Base-by-base conservation (phyloP, 164 flowering plant species). In the Nelumbo lutea region DNA sequence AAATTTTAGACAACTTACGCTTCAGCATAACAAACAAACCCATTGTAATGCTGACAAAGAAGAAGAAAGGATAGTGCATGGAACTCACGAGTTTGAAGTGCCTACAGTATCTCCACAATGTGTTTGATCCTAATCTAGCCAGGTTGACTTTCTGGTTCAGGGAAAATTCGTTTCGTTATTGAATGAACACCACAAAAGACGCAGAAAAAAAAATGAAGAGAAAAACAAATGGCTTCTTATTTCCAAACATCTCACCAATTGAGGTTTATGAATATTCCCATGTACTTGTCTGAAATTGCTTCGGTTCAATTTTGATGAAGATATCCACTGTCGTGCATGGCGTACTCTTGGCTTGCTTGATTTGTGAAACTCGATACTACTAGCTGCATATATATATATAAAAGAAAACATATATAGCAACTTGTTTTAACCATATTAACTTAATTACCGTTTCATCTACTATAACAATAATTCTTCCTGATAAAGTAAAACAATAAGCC, bases 61-160 rank as follows among this genome's bases (percentile, higher is more conserved):
- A 9, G 40, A 10, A 48, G 2, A 65, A 59, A 42, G 10, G 38
- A 59, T 7, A 46, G 7, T 42, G 13, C 2, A 43, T 7, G 55
- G 62, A 41, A 84, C 97, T 45, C 65, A 93, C 98, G 63, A 93
- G 82, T 67, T 89, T 83, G 82, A 74, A 93, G 76, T 75, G 79
- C 61, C 73, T 83, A 79, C 84, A 84, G 60, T 93, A 93, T 83
- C 89, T 88, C 88, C 92, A 77, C 72, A 93, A 73, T 9, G 98
- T 82, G 14, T 80, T 74, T 14, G 80, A 82, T 60, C 89, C 98
- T 5, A 93, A 81, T 69, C 80, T 90, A 61, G 82, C 82, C 72
- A 93, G 68, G 77, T 87, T 89, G 79, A 89, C 85, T 75, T 69
- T 87, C 96, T 91, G 86, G 47, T 70, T 46, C 13, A 43, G 27